Conservation (phyloP, 768 basidiomycete species). For the Amylocystis lapponica region DNA sequence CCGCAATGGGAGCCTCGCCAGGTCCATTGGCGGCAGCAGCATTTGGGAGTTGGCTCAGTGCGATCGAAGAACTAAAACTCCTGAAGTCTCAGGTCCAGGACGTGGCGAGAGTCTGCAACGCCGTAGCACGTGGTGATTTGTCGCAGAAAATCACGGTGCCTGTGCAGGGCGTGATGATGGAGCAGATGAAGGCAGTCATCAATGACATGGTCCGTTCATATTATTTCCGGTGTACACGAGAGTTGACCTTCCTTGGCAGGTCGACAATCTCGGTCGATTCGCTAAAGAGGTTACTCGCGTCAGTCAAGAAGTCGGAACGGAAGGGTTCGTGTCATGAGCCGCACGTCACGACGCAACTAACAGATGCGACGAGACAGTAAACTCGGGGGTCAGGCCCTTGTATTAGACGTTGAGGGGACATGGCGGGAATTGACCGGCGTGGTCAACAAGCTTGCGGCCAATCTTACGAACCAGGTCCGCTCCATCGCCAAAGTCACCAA, state of each 20-base stretch:
- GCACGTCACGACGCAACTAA: no score
- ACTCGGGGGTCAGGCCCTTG: slow-evolving; percentile 82
- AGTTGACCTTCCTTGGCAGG: no score
- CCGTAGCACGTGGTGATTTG: slow-evolving; percentile 37
- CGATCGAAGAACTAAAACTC: slow-evolving; percentile 64
- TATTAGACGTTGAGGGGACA: slow-evolving; percentile 83
- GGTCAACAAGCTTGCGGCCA: slow-evolving; percentile 77
- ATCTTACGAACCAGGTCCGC: slow-evolving; percentile 58
- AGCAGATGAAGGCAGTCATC: slow-evolving; percentile 3
- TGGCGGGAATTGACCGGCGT: slow-evolving; percentile 81
- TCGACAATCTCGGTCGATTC: slow-evolving; percentile 74
- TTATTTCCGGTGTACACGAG: no score
- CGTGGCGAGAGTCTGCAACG: slow-evolving; percentile 13
- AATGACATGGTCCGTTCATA: slow-evolving; percentile 5
- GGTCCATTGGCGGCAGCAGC: slow-evolving; percentile 49
- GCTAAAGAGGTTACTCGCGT: slow-evolving; percentile 89
- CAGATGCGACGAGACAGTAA: slow-evolving; percentile 37
- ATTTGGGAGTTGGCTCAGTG: slow-evolving; percentile 50
- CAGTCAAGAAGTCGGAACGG: slow-evolving; percentile 78
- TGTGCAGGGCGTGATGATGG: slow-evolving; percentile 31
- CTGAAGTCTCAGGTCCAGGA: slow-evolving; percentile 72
- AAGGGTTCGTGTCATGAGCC: slow-evolving; percentile 32
- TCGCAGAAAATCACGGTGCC: slow-evolving; percentile 41
- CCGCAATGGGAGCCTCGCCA: slow-evolving; percentile 42
- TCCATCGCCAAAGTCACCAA: slow-evolving; percentile 60